Evolutionary conservation across 225 moss, liverwort and hornwort species (phyloP), one percentile per base, ranked within the genome.

Genomic region (Climacium dendroides): DNA sequence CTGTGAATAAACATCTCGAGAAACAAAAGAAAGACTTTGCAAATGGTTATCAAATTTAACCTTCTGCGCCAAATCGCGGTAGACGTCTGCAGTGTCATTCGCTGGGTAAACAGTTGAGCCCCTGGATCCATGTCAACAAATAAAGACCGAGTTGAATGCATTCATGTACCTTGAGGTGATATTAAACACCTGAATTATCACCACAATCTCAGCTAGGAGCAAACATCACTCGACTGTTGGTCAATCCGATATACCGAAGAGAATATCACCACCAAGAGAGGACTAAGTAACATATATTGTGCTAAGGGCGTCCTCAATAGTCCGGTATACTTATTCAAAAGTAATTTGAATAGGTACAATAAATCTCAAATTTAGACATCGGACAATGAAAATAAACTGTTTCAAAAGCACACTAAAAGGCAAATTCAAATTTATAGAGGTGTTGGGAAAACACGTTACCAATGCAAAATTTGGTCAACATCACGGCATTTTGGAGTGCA

Each of bases 21-120:
- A 71, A 84, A 58, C 59, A 59, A 58, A 65, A 63, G 43, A n/a
- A 71, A 89, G 63, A 29, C 25, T 52, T 84, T 30, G 70, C 58
- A 80, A 67, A 35, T 55, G 74, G 74, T 66, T n/a, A 80, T 63
- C 41, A 66, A 85, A 60, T 54, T 58, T 47, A 72, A 98, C 98
- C 97, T 99, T 95, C 85, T 77, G 89, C 20, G 99, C 97, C 82
- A 96, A 86, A 84, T 94, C 90, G 70, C 83, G 93, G 81, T 96
- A 99, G 59, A 97, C 83, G 88, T 91, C 90, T 43, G 94, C 96
- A 45, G 95, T 96, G 83, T 91, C 93, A 89, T 97, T 96, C 80
- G 90, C 91, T 47, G 99, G 99, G 84, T 95, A 99, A 65, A 96
- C 54, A 70, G 96, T 94, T 81, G 93, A 93, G 69, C 93, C 94